phyloP scores from a whole-genome alignment of 495 filamentous ascomycete genomes.

The Penicillium tannophilum region DNA sequence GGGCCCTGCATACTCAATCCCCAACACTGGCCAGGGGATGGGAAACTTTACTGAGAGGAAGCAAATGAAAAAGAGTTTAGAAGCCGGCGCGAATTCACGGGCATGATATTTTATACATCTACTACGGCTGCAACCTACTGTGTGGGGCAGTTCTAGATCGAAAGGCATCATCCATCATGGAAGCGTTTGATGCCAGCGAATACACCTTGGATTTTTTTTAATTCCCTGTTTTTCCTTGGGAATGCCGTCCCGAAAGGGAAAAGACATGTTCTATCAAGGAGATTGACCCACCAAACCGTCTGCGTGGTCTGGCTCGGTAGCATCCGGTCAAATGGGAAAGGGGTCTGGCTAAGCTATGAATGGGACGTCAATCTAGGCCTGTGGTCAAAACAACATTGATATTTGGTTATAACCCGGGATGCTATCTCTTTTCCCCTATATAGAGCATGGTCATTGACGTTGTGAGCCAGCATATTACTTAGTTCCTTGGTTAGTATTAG shows the following conservation, averaged over 20 bases:
- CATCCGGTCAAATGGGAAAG: slow-evolving; percentile 9
- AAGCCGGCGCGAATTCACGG: slow-evolving; percentile 8
- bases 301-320: slow-evolving; percentile 7
- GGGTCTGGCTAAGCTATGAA: slow-evolving; percentile 7
- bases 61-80: slow-evolving; percentile 6
- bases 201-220: not conserved
- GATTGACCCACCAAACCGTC: slow-evolving; percentile 6
- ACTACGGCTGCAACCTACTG: not conserved
- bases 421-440: not conserved
- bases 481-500: not conserved
- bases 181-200: slow-evolving; percentile 13
- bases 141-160: slow-evolving; percentile 13
- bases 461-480: not conserved
- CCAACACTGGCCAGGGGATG: slow-evolving; percentile 14
- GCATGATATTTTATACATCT: slow-evolving; percentile 28
- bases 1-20: slow-evolving; percentile 35
- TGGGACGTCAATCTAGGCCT: slow-evolving; percentile 25
- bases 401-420: not conserved
- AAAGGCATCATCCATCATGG: slow-evolving; percentile 10
- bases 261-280: slow-evolving; percentile 1
- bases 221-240: slow-evolving; percentile 6
- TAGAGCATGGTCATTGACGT: not conserved
- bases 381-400: slow-evolving; percentile 3
- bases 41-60: slow-evolving; percentile 19
- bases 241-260: not conserved